phyloP scores from a whole-genome alignment of 1,139 yeast species.

The Suhomyces taliae region DNA sequence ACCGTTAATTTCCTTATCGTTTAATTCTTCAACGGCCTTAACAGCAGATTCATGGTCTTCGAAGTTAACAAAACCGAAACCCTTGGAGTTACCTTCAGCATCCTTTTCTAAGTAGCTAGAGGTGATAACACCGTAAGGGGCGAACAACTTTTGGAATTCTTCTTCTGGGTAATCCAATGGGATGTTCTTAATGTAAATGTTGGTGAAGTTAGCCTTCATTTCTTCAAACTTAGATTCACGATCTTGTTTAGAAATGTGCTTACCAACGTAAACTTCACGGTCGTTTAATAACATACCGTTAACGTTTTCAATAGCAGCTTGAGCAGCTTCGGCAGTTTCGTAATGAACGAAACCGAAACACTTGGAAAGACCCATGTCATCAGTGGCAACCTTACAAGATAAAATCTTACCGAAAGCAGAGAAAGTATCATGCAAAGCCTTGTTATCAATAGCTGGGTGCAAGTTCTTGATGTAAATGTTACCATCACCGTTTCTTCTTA shows the following conservation, averaged over 20 bases:
- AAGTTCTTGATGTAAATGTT: slow-evolving; percentile 97
- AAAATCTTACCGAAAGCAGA: slow-evolving; percentile 94
- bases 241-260: slow-evolving; percentile 90
- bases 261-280: slow-evolving; percentile 94
- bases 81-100: slow-evolving; percentile 86
- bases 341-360: slow-evolving; percentile 98
- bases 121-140: slow-evolving; percentile 76
- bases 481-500: slow-evolving; percentile 95
- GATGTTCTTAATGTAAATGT: slow-evolving; percentile 91
- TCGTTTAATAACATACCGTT: slow-evolving; percentile 99
- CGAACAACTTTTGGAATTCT: slow-evolving; percentile 72
- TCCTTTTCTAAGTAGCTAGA: slow-evolving; percentile 83
- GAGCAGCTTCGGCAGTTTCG: slow-evolving; percentile 91
- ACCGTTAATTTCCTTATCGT: slow-evolving; percentile 82
- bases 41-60: slow-evolving; percentile 86
- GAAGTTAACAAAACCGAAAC: slow-evolving; percentile 94
- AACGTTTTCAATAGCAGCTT: slow-evolving; percentile 93
- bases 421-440: slow-evolving; percentile 97
- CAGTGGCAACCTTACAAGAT: slow-evolving; percentile 97
- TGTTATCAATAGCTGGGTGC: slow-evolving; percentile 98
- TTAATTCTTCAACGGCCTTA: slow-evolving; percentile 88
- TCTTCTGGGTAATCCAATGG: slow-evolving; percentile 69
- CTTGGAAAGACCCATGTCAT: slow-evolving; percentile 86
- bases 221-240: slow-evolving; percentile 94
- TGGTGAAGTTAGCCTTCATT: slow-evolving; percentile 91